Percentiles rank a stretch among this genome's conserved stretches.
phyloP scores from a whole-genome alignment of 225 moss, liverwort and hornwort species.

The Lunularia cruciata region DNA sequence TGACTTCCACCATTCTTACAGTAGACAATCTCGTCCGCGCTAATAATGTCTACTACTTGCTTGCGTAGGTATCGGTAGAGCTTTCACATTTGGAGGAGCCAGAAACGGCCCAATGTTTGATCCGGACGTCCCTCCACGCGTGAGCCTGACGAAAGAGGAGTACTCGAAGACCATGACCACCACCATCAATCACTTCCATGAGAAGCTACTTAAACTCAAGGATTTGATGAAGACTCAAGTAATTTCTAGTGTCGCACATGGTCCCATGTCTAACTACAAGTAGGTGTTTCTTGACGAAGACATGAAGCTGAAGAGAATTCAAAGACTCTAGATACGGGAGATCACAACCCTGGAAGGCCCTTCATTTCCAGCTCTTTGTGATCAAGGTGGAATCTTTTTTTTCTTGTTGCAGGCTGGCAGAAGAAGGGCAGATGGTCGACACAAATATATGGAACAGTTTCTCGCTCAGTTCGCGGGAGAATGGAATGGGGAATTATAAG shows the following conservation, averaged over 20 bases:
- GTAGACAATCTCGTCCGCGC: too few species aligned
- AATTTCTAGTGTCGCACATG: neutral
- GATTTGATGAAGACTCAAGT: conserved; percentile 88
- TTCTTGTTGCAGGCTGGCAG: conserved; percentile 74
- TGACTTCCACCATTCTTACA: too few species aligned
- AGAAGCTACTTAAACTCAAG: conserved; percentile 89
- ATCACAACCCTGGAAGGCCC: too few species aligned
- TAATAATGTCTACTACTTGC: too few species aligned
- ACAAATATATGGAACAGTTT: conserved; percentile 73
- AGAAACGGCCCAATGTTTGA: conserved; percentile 73
- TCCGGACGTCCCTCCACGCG: conserved; percentile 64
- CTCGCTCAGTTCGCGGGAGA: conserved; percentile 71
- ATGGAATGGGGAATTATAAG: conserved; percentile 54
- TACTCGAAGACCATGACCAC: conserved; percentile 57
- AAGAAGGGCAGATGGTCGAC: conserved; percentile 67
- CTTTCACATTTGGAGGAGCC: conserved; percentile 85
- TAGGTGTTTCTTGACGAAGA: neutral
- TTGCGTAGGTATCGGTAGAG: conserved; percentile 75
- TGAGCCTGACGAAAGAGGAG: conserved; percentile 60
- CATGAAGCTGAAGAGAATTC: neutral
- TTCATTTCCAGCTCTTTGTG: too few species aligned
- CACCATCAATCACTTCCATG: conserved; percentile 92
- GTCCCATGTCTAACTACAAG: neutral
- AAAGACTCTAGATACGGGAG: too few species aligned
- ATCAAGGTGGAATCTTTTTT: too few species aligned